These are phyloP conservation scores for Acorus calamus DNA, from an alignment of 106 monocot genomes.

Conservation along the genomic window DNA sequence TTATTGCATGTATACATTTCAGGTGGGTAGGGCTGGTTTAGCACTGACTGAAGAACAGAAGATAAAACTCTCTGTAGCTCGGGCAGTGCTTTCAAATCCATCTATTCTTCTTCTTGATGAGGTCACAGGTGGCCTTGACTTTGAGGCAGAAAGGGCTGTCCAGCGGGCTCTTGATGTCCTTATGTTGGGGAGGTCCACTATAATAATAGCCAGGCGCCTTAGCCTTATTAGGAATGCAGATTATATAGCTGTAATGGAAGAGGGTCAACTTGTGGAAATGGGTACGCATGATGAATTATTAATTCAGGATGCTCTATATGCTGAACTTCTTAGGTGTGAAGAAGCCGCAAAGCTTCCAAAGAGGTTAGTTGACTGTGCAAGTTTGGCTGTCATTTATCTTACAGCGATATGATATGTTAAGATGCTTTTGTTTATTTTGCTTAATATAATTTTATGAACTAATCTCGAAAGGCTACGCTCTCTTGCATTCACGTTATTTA, in stretches of 20 bases:
- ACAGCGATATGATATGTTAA: too few relatives aligned
- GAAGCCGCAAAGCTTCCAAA: slow-evolving; percentile 94
- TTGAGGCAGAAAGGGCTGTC: slow-evolving; percentile 90
- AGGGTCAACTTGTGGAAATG: slow-evolving; percentile 97
- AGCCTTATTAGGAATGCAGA: slow-evolving; percentile 95
- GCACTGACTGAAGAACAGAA: slow-evolving; percentile 84
- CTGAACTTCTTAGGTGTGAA: slow-evolving; percentile 94
- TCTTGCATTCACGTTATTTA: too few relatives aligned
- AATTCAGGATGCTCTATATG: slow-evolving; percentile 82
- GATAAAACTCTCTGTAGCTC: slow-evolving; percentile 92
- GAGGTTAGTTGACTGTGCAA: slow-evolving; percentile 30
- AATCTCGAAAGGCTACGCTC: too few relatives aligned
- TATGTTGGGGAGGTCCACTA: slow-evolving; percentile 96
- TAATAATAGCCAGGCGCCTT: slow-evolving; percentile 91
- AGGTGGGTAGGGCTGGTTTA: slow-evolving; percentile 96
- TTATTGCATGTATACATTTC: slow-evolving; percentile 7
- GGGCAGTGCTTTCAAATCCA: slow-evolving; percentile 95
- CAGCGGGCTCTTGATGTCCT: slow-evolving; percentile 90
- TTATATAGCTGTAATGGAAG: slow-evolving; percentile 99
- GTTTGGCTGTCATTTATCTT: too few relatives aligned
- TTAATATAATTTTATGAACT: too few relatives aligned
- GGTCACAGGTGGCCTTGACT: slow-evolving; percentile 97
- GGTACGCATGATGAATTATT: slow-evolving; percentile 96
- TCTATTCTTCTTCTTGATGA: slow-evolving; percentile 96
- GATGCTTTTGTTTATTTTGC: too few relatives aligned